Base-by-base conservation (phyloP, 805 yeast genomes). In the Sugiyamaella americana region DNA sequence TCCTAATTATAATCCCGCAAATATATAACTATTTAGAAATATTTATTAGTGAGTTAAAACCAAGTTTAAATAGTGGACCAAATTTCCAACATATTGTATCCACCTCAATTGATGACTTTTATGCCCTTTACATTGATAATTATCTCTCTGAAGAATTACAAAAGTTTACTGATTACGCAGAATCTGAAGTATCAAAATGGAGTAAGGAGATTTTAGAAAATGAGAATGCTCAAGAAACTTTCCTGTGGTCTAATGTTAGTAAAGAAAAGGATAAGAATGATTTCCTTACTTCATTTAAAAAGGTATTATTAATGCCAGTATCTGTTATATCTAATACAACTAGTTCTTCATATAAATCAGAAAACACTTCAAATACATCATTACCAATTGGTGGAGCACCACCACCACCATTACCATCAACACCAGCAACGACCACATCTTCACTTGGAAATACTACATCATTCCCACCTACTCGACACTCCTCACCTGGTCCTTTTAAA, bases 241-340 rank as follows among this genome's bases (percentile, higher is more conserved):
- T 63, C 40, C 68, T 79, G 29, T 65, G 75, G 61, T 71, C 74
- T 52, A 72, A 73, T 43, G 81, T 78, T 8, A 57, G 67, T 5
- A 55, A 54, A 21, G 62, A 58, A 24, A 65, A 67, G 50, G 75
- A 79, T 10, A 76, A 76, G 50, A 66, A 63, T 41, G 80, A 75
- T 51, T 77, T 78, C 49, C 60, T 78, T 47, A 61, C 74, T 2
- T 72, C 76, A 42, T 78, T 78, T 58, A 72, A 67, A 49, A 73
- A 73, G 46, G 78, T 74, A 1, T 66, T 76, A 13, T 41, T 62
- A 47, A 59, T 62, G 55, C 70, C 70, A 10, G 64, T 64, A 42
- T 52, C 56, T 56, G 47, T 56, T 41, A 35, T 51, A 29, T 26
- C 48, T 43, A 36, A 22, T 43, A 46, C 30, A 19, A 22, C 47